Evolutionary conservation across 345 rosid genomes (phyloP).

Genomic region (Moringa oleifera): DNA sequence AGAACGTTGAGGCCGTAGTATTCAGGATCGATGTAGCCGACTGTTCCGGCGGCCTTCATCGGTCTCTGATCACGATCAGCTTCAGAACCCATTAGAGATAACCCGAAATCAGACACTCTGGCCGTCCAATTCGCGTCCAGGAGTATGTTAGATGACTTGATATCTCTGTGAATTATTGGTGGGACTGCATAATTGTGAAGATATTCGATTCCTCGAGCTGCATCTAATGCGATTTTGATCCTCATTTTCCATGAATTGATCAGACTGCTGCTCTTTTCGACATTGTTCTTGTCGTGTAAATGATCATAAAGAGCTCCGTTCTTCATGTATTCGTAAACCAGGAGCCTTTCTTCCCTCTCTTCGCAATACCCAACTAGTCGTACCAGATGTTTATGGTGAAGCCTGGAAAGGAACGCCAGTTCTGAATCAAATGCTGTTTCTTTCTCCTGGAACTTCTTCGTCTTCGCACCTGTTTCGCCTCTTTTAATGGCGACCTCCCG

Average conservation of each 20-base stretch:
- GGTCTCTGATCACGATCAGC: constrained; percentile 38
- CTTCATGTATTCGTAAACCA: constrained; percentile 92
- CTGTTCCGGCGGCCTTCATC: constrained; percentile 75
- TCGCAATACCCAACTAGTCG: constrained; percentile 87
- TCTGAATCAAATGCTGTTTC: constrained; percentile 91
- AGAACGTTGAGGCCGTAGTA: constrained; percentile 78
- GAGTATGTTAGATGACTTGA: constrained; percentile 78
- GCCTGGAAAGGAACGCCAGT: constrained; percentile 71
- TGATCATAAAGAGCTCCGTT: constrained; percentile 84
- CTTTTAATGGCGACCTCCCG: constrained; percentile 89
- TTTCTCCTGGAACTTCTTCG: constrained; percentile 79
- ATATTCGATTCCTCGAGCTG: constrained; percentile 84
- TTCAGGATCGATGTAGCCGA: constrained; percentile 90
- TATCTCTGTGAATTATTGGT: constrained; percentile 79
- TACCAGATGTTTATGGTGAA: constrained; percentile 88
- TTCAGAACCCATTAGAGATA: constrained; percentile 65
- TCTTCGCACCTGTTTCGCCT: constrained; percentile 59
- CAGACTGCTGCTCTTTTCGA: constrained; percentile 49
- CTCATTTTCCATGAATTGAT: constrained; percentile 85
- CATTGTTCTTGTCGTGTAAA: constrained; percentile 57
- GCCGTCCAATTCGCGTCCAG: constrained; percentile 73
- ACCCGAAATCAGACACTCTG: constrained; percentile 83
- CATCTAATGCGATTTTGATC: constrained; percentile 76
- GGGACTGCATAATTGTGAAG: constrained; percentile 86
- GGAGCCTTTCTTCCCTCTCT: constrained; percentile 68